Conservation (phyloP, 1,284 basidiomycete species). For the Naganishia albida region DNA sequence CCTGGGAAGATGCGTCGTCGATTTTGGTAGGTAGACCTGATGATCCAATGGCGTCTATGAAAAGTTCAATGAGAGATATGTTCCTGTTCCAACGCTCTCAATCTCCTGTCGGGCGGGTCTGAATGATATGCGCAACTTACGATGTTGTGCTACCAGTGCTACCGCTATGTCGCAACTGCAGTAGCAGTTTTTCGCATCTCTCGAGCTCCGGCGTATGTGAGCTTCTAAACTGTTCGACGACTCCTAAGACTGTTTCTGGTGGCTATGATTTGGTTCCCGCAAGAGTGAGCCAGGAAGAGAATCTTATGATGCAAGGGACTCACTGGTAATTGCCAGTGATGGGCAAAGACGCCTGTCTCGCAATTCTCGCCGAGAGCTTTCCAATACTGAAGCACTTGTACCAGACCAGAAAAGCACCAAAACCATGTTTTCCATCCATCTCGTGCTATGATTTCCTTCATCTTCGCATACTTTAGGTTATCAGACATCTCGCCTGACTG, state of each 20-base stretch:
- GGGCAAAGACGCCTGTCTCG: not conserved
- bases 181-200: slow-evolving; percentile 7
- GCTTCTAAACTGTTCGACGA: not conserved
- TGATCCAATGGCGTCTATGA: not conserved
- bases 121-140: not conserved
- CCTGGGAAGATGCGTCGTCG: no score
- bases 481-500: slow-evolving; percentile 18
- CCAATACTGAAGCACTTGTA: slow-evolving; percentile 17
- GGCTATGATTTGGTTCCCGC: not conserved
- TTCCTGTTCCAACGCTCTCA: not conserved
- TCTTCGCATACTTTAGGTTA: slow-evolving; percentile 13
- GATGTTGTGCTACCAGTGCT: no score
- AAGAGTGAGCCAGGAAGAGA: not conserved
- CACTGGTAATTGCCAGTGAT: slow-evolving; percentile 13
- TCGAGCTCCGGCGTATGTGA: not conserved
- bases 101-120: no score
- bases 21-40: not conserved
- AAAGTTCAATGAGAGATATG: not conserved
- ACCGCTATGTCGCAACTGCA: not conserved
- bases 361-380: not conserved
- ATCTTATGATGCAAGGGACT: not conserved
- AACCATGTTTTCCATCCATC: slow-evolving; percentile 66
- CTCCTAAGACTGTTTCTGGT: not conserved
- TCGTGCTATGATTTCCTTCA: slow-evolving; percentile 79
- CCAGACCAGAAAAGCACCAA: slow-evolving; percentile 17